phyloP scores from a whole-genome alignment of 768 basidiomycete genomes.

The Russula ochroleuca region DNA sequence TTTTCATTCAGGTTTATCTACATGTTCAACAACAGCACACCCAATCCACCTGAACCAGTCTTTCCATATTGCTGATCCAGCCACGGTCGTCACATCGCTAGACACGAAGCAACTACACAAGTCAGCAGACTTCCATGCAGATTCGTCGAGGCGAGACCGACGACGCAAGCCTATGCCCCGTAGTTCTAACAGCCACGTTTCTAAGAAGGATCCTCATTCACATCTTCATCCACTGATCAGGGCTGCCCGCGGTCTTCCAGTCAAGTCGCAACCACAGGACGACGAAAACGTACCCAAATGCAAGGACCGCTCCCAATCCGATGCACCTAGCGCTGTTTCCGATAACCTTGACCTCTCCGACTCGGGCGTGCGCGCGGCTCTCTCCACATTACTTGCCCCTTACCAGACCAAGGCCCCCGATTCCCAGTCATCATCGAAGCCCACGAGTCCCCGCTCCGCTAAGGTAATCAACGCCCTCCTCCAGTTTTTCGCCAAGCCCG shows the following conservation, averaged over 20 bases:
- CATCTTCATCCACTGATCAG: slow-evolving; percentile 22
- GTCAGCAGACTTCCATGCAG: slow-evolving; percentile 38
- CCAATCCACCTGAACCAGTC: slow-evolving; percentile 14
- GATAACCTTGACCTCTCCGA: slow-evolving; percentile 19
- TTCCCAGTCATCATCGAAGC: slow-evolving; percentile 30
- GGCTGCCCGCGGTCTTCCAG: slow-evolving; percentile 13
- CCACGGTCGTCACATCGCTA: not conserved
- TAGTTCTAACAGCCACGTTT: slow-evolving; percentile 36
- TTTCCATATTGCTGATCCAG: slow-evolving; percentile 3
- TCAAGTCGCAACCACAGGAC: slow-evolving; percentile 13
- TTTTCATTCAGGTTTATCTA: not conserved
- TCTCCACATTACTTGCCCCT: slow-evolving; percentile 19
- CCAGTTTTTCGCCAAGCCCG: slow-evolving; percentile 28
- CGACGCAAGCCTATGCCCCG: slow-evolving; percentile 31
- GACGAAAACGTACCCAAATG: slow-evolving; percentile 5
- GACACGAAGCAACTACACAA: slow-evolving; percentile 20
- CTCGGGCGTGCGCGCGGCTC: slow-evolving; percentile 21
- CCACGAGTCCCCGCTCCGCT: slow-evolving; percentile 20
- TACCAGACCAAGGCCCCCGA: slow-evolving; percentile 11
- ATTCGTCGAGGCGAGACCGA: slow-evolving; percentile 35
- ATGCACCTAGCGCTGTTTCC: not conserved
- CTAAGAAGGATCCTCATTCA: slow-evolving; percentile 27
- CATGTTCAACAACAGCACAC: not conserved
- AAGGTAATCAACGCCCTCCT: slow-evolving; percentile 34
- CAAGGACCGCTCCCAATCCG: slow-evolving; percentile 1